Evolutionary conservation across 1,284 basidiomycete species (phyloP).

Genomic region (Puccinia sorghi): DNA sequence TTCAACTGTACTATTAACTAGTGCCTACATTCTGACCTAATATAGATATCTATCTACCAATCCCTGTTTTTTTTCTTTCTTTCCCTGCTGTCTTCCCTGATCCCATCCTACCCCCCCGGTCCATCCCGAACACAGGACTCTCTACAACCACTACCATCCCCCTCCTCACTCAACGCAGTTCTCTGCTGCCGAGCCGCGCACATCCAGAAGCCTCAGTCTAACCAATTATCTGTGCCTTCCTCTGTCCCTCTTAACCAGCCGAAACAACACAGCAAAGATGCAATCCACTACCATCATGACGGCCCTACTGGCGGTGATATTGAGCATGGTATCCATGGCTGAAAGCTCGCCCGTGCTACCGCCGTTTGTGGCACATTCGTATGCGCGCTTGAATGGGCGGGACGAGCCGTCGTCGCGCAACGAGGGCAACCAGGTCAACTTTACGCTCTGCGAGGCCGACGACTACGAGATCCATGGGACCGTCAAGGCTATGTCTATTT

Average conservation of each 20-base stretch:
- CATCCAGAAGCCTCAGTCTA: too few relatives aligned
- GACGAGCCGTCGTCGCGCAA: neutral
- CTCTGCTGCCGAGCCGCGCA: too few relatives aligned
- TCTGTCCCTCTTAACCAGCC: neutral
- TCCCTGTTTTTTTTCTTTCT: neutral
- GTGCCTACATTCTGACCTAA: too few relatives aligned
- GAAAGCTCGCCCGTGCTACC: neutral
- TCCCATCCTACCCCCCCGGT: neutral
- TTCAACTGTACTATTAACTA: neutral
- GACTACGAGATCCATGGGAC: constrained; percentile 17
- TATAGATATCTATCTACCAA: neutral
- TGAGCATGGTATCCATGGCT: neutral
- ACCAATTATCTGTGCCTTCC: too few relatives aligned
- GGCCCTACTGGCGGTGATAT: neutral
- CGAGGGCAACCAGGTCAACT: constrained; percentile 5
- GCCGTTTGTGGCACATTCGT: neutral
- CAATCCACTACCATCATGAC: too few relatives aligned
- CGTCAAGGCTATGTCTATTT: constrained; percentile 19
- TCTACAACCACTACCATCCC: neutral
- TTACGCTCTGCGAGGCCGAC: neutral
- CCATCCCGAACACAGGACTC: constrained; percentile 6
- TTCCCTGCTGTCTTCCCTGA: too few relatives aligned
- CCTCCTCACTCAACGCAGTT: too few relatives aligned
- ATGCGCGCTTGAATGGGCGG: neutral
- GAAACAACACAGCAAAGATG: neutral